Percentiles rank a stretch among this genome's conserved stretches.
These are phyloP conservation scores for Stachybotrys elegans DNA, from an alignment of 2,329 filamentous ascomycete genomes.

Conservation along the genomic window DNA sequence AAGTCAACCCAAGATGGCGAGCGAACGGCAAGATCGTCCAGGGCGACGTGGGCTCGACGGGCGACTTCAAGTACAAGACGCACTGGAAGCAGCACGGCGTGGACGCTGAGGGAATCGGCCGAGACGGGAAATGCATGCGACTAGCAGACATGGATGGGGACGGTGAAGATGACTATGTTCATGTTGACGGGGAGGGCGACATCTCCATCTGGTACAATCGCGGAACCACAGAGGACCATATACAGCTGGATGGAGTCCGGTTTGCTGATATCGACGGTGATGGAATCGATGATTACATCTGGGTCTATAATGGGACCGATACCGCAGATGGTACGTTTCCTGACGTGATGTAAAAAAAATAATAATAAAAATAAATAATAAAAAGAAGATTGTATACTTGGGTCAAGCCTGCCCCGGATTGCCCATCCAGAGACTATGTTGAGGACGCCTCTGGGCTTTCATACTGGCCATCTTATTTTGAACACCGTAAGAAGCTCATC, in stretches of 20 bases:
- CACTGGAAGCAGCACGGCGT: no score
- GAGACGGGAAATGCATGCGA: constrained; percentile 2
- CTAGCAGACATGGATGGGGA: constrained; percentile 16
- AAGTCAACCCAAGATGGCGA: constrained; percentile 2
- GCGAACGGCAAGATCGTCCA: constrained; percentile 7
- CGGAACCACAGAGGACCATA: constrained; percentile 2
- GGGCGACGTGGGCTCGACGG: constrained; percentile 4
- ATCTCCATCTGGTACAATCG: constrained; percentile 10
- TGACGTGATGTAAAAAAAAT: no score
- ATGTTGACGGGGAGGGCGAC: constrained; percentile 3
- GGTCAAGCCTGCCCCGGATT: no score
- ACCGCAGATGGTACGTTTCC: no score
- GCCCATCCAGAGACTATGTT: no score
- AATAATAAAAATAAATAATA: no score
- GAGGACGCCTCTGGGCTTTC: no score
- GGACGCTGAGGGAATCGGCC: no score
- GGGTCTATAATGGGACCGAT: constrained; percentile 8
- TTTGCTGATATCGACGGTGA: constrained; percentile 11
- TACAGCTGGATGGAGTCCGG: constrained; percentile 9
- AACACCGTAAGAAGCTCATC: no score
- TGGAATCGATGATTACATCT: constrained; percentile 13
- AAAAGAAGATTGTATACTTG: no score
- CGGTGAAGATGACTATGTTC: constrained; percentile 13
- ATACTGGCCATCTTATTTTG: no score
- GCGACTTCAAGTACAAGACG: constrained; percentile 13